Base-by-base conservation (phyloP, 495 filamentous ascomycete species). In the Podospora appendiculata region DNA sequence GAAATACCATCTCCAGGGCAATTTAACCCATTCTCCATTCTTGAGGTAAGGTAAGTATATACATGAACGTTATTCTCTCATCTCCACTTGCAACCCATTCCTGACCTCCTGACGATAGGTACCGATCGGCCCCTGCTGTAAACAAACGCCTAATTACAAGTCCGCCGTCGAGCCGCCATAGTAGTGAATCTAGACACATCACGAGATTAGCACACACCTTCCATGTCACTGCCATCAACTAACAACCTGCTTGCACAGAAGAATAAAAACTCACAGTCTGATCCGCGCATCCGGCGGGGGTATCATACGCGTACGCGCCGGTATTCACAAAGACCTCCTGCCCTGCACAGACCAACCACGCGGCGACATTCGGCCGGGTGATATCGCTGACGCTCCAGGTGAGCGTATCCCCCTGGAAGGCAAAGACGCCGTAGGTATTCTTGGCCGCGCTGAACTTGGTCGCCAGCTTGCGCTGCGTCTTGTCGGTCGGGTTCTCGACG, bases 341-440 rank as follows among this genome's bases (percentile, higher is more conserved):
- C 17, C 58, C 59, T 35, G 51, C 65, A 48, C 77, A 79, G 19
- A 77, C 74, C 57, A 76, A 66, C 66, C 70, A 79, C 4, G 76
- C 76, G 11, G 66, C 68, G 33, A 50, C 53, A 52, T 79, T 79
- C 46, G 70, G 77, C 43, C 74, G 49, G 8, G 38, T 52, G 41
- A 78, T 67, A 25, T 57, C 65, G 19, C 66, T 18, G 5, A 62
- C 62, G n/a, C 54, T 65, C 77, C 76, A 79, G 43, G 61, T 62
- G 12, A 76, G 49, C 4, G 71, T 73, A 61, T 79, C 76, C 13
- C 75, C 76, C 51, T 66, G 62, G 48, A 70, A 79, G 12, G 54
- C 61, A 54, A 79, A 79, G 2, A 68, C 70, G 18, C 76, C 74
- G 54, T 76, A 79, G 3, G 68, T 61, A 48, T 77, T 77, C 48